Base-by-base conservation (phyloP, 768 basidiomycete genomes). In the Trametes sanguinea region DNA sequence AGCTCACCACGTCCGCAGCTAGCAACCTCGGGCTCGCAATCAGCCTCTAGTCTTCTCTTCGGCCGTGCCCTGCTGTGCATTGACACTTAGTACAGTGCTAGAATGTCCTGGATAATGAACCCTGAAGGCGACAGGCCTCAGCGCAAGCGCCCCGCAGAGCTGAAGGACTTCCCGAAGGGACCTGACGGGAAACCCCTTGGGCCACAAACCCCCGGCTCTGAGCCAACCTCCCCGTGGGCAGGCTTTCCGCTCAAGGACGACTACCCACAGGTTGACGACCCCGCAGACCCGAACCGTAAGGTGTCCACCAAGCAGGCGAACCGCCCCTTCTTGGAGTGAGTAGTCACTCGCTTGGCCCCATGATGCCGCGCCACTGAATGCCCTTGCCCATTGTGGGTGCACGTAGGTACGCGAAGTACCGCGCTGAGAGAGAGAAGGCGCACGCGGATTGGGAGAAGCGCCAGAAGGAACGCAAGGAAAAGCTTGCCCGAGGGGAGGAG, bases 261-360 rank as follows among this genome's bases (percentile, higher is more conserved):
- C 53, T 77, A 83, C 57, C 78, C 76, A 51, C 83, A 83, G 74
- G 84, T 86, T 3, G 72, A 77, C 65, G 89, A 91, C 74, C 88
- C 89, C 57, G 65, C 74, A 55, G 83, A 87, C 63, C 83, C 87
- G 2, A 80, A 82, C 60, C 82, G 90, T 67, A 83, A 84, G 80
- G 91, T 95, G 42, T 84, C 88, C 30, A 85, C 83, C 65, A 96
- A 95, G 78, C 75, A 85, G 45, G 92, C 94, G 33, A 97, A 96
- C 76, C 80, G 81, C 61, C 92, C 95, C 8, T 94, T 92, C 75
- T 83, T 95, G 32, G 85, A 85, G 86, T 94, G 77, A 65, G 87
- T 81, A 69, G 16, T 47, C 42, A 32, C 14, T 32, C 40, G 17
- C 46, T n/a, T 37, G 10, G 46, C 43, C 17, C 45, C 45, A 30